These are phyloP conservation scores for Penicillium tannophilum DNA, from an alignment of 495 filamentous ascomycete genomes.

Conservation along the genomic window DNA sequence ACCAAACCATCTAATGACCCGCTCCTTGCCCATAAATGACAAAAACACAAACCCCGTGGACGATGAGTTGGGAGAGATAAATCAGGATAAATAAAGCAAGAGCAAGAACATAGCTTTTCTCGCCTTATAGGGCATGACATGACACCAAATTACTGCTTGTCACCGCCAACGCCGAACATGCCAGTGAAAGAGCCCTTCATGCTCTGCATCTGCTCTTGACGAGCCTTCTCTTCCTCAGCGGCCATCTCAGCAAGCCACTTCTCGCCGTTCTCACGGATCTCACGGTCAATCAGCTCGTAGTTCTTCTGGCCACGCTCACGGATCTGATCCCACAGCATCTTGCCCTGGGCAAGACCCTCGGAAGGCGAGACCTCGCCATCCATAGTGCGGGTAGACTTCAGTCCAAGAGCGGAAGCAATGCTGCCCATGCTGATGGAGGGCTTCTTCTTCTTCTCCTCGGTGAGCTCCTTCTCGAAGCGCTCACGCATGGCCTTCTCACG, in stretches of 20 bases:
- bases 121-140: background rate
- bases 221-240: constrained; percentile 77
- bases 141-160: constrained; percentile 31
- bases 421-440: constrained; percentile 59
- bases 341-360: constrained; percentile 79
- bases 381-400: constrained; percentile 59
- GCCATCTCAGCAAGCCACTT: constrained; percentile 94
- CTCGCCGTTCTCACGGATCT: constrained; percentile 89
- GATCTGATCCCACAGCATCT: constrained; percentile 93
- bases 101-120: background rate
- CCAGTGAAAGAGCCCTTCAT: constrained; percentile 70
- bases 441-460: constrained; percentile 66
- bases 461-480: constrained; percentile 75
- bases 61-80: constrained; percentile 20
- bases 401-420: constrained; percentile 69
- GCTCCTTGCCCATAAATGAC: constrained; percentile 28
- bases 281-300: constrained; percentile 83
- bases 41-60: constrained; percentile 16
- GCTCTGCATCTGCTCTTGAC: constrained; percentile 86
- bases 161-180: constrained; percentile 50
- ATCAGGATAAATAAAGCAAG: constrained; percentile 3
- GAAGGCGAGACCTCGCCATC: constrained; percentile 69
- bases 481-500: constrained; percentile 83
- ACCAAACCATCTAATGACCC: constrained; percentile 32
- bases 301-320: constrained; percentile 87